Conservation (phyloP, 768 basidiomycete genomes). For the Leccinum disarticulatum region DNA sequence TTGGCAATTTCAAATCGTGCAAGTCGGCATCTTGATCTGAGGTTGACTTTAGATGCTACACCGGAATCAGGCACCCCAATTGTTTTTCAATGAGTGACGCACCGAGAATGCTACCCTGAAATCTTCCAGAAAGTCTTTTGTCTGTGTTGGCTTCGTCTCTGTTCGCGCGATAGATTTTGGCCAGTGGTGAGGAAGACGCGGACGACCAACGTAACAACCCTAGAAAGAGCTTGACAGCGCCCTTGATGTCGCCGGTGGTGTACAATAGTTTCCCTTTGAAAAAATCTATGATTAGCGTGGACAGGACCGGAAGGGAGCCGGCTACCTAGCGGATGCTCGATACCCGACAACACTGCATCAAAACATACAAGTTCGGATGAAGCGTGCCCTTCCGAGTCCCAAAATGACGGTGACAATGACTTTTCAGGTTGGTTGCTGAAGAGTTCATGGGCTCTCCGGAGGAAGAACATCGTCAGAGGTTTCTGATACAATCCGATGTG, state of each 20-base stretch:
- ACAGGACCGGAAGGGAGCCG: conserved; percentile 4
- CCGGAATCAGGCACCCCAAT: not conserved
- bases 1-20: conserved; percentile 57
- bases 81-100: conserved; percentile 19
- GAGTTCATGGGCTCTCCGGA: conserved; percentile 67
- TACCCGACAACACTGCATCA: conserved; percentile 64
- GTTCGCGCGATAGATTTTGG: conserved; percentile 18
- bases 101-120: conserved; percentile 86
- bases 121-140: conserved; percentile 80
- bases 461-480: conserved; percentile 81
- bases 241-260: conserved; percentile 80
- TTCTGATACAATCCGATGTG: conserved; percentile 47
- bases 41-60: conserved; percentile 71
- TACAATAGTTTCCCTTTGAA: conserved; percentile 77
- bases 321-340: conserved; percentile 78
- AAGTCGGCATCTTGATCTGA: conserved; percentile 44
- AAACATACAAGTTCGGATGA: conserved; percentile 45
- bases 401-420: conserved; percentile 75
- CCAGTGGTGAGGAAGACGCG: conserved; percentile 14
- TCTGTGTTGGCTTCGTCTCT: conserved; percentile 44
- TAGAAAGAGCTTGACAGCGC: conserved; percentile 78
- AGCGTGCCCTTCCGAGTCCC: conserved; percentile 63
- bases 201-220: conserved; percentile 58
- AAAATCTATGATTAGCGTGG: conserved; percentile 7
- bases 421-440: conserved; percentile 54